A percentile compares a stretch with the other conserved stretches of the same genome.
Conservation (phyloP, 345 rosid genomes). For the Aegle marmelos region DNA sequence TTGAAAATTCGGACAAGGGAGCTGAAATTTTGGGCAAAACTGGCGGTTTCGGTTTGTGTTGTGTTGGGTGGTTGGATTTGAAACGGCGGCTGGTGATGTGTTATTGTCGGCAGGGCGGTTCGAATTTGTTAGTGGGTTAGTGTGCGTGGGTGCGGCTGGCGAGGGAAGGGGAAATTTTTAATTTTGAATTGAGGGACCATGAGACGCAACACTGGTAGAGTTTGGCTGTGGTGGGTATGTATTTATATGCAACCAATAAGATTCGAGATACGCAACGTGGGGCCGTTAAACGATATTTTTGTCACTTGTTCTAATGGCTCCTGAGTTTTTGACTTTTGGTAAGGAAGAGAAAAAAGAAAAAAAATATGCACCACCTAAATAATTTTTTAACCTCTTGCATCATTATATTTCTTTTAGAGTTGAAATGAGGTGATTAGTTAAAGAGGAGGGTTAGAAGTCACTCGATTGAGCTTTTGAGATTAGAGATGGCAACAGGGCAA, state of each 20-base stretch:
- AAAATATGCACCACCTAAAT: too few relatives aligned
- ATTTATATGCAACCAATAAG: background rate
- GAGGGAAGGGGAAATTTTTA: constrained; percentile 10
- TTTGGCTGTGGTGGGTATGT: background rate
- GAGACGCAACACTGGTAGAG: background rate
- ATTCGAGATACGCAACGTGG: background rate
- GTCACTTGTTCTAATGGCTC: too few relatives aligned
- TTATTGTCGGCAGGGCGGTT: background rate
- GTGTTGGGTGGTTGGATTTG: background rate
- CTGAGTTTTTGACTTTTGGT: too few relatives aligned
- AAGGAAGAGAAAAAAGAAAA: too few relatives aligned
- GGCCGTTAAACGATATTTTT: background rate
- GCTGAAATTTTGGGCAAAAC: background rate
- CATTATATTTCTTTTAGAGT: too few relatives aligned
- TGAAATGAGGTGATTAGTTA: too few relatives aligned
- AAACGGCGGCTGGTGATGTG: background rate
- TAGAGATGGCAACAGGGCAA: too few relatives aligned
- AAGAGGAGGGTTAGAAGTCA: too few relatives aligned
- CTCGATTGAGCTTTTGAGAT: too few relatives aligned
- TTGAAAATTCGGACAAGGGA: background rate
- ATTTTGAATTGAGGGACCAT: background rate
- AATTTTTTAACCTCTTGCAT: too few relatives aligned
- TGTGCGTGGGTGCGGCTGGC: background rate
- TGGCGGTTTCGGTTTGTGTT: background rate
- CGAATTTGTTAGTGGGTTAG: background rate